Base-by-base conservation (phyloP, 192 early-diverging fungal species). In the Spinellus fusiger region DNA sequence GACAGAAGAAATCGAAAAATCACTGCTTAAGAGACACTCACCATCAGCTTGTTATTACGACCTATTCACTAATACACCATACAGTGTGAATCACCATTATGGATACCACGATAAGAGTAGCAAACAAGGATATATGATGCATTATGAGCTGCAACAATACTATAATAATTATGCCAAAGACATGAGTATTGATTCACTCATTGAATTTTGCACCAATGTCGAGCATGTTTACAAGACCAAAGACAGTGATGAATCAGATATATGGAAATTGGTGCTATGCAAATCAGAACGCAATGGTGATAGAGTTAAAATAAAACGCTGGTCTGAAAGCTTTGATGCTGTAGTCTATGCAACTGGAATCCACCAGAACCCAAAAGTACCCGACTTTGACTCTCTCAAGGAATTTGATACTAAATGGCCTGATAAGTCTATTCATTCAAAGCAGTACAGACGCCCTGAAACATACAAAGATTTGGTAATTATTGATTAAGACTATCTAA, bases 351-450 rank as follows among this genome's bases (percentile, higher is more conserved):
- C 65, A 6, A 60, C 65, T 33, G 65, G 65, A 48, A 38, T 13
- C 8, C 52, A 61, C 12, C 65, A 67, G 26, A 16, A 53, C 5
- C 25, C 57, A 1, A 53, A 32, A 31, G 44, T 67, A 9, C 65
- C 65, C 20, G 38, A 53, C 16, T 28, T 54, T 9, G 34, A 59
- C 13, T 49, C 34, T 34, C 50, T 67, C 20, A 10, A 23, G 15
- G 57, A 49, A 18, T 67, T 34, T 33, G 35, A 59, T 54, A 54
- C 33, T 18, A 31, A 15, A n/a, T 67, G 49, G 33, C 65, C 65
- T 20, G 58, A 61, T n/a, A 59, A 54, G 23, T 13, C 40, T n/a
- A n/a, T 44, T 5, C 65, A 67, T 48, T 46, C 65, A 25, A 67
- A 61, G 22, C 65, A 67, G 23, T 67, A 44, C 26, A 52, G 58